Conservation (phyloP, 805 yeast species). For the Yarrowia sp. region DNA sequence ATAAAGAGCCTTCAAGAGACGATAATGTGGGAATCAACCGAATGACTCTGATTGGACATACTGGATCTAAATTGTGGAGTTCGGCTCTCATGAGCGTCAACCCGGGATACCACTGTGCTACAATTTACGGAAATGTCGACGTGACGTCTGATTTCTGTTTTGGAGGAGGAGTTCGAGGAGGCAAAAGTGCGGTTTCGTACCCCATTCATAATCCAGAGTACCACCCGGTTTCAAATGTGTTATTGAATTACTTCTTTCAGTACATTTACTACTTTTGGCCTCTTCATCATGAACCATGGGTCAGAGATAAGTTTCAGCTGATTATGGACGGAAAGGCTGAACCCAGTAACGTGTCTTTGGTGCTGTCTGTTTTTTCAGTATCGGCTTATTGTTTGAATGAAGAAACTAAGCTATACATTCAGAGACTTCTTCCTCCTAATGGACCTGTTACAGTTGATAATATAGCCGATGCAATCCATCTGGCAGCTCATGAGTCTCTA, state of each 20-base stretch:
- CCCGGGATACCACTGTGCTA: conserved; percentile 23
- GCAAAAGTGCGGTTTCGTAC: neutral
- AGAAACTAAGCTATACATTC: neutral
- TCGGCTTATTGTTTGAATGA: neutral
- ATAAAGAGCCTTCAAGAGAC: neutral
- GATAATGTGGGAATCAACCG: conserved; percentile 7
- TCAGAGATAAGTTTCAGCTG: conserved; percentile 21
- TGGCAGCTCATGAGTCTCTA: conserved; percentile 12
- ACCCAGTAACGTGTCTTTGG: neutral
- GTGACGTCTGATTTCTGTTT: conserved; percentile 14
- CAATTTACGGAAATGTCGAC: conserved; percentile 9
- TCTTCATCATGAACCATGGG: conserved; percentile 16
- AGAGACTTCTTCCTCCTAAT: neutral
- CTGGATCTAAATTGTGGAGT: conserved; percentile 10
- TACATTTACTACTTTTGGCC: conserved; percentile 26
- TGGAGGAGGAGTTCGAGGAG: neutral
- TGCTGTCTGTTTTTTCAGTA: conserved; percentile 3
- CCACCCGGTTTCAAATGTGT: conserved; percentile 14
- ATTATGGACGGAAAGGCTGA: neutral
- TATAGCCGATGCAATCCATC: neutral
- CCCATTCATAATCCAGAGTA: conserved; percentile 1
- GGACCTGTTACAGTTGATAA: neutral
- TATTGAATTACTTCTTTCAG: conserved; percentile 21
- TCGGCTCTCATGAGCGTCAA: conserved; percentile 13
- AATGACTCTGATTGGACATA: conserved; percentile 2